Base-by-base conservation (phyloP, 2,329 filamentous ascomycete species). In the Cyclaneusma minus region DNA sequence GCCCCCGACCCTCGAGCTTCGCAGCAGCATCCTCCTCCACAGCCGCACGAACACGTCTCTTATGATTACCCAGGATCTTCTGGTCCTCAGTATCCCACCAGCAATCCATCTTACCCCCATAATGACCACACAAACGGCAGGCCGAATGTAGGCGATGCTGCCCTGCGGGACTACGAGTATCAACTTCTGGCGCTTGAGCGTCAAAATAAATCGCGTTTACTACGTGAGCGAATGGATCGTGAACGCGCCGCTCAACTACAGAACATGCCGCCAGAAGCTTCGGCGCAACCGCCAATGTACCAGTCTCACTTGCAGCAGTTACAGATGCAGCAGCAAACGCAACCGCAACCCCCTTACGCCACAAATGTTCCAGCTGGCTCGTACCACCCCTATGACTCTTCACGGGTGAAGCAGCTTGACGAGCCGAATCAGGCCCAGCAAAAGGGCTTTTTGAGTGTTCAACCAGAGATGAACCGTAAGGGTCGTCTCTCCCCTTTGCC, bases 401-500 rank as follows among this genome's bases (percentile, higher is more conserved):
- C 62, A 32, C 42, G 54, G 31, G 45, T 49, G 36, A 68, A 64
- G 27, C 66, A 64, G 29, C 62, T 54, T 41, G 67, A 69, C 25
- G 60, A 67, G 16, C 60, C 68, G 21, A 61, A 68, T 19, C 62
- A 66, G 27, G 54, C 52, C 6, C 65, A 66, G 24, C 71, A 62
- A 32, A 62, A 79, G 34, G 73, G 68, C 19, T 60, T 92, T 22
- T 58, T 93, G n/a, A 74, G 71, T 3, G 64, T 92, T 7, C 62
- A 66, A 22, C 53, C 60, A 9, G 75, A 81, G 30, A 74, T 76
- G 32, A 84, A 83, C 43, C 72, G 82, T 28, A 79, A 77, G 37
- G 85, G 85, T 2, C 74, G 85, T 25, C 64, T 83, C 20, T 94
- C 87, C 6, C 87, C 87, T 2, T 58, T 94, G 10, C 87, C 87